Base-by-base conservation (phyloP, 352 stramenopile genomes). In the Phytophthora cactorum region DNA sequence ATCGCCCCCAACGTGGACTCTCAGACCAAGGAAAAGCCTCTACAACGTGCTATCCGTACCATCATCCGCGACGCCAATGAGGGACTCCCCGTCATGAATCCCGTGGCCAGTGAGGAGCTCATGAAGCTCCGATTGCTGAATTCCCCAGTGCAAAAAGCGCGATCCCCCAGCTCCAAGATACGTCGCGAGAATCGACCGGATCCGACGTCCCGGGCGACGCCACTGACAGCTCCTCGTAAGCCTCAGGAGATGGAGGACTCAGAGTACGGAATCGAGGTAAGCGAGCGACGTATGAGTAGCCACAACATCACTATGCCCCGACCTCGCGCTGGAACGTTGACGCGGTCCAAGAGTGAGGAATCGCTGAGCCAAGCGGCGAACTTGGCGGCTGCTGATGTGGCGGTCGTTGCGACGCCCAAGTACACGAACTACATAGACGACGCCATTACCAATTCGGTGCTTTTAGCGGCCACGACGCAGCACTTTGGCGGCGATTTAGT, bases 401-500 rank as follows among this genome's bases (percentile, higher is more conserved):
- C 64, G 8, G 31, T 46, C 4, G 36, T 47, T 0, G 46, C 77
- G 1, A 79, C 74, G 25, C 77, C 86, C 34, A 93, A 93, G 75
- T 90, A 90, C 64, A 70, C 74, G n/a, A 83, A 89, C 66, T 90
- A 88, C 65, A 65, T 92, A 32, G 78, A 87, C 63, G 84, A 92
- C 39, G 71, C 68, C 4, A 84, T 84, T n/a, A 71, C 83, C 39
- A 90, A 78, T 31, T 92, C 82, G 17, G 83, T 95, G 27, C 56
- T 95, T 32, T 67, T 95, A 17, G 87, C 87, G 14, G 87, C 87
- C 5, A 91, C 85, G 9, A 93, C 87, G 62, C 84, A 95, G 71
- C 84, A 95, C 70, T 95, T 95, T 82, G 87, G 87, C 28, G 87
- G 87, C 2, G 87, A 95, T 38, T 67, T 95, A 3, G 85, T 93